Conservation (phyloP, 495 filamentous ascomycete genomes). For the Lineolata rhizophorae region DNA sequence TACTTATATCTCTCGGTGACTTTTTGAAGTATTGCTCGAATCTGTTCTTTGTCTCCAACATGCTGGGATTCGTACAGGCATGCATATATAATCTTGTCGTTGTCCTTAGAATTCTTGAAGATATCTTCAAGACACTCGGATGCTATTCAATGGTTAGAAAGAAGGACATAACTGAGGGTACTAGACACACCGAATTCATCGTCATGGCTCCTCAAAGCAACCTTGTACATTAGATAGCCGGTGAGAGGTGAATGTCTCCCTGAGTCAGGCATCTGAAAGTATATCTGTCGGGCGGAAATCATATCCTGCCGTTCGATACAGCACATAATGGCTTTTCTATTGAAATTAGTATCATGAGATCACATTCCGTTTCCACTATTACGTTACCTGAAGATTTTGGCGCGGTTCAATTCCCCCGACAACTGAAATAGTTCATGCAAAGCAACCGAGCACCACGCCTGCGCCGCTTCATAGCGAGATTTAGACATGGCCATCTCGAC, state of each 20-base stretch:
- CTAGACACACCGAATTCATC: constrained; percentile 24
- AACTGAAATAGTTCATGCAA: constrained; percentile 40
- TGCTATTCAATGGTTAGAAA: constrained; percentile 17
- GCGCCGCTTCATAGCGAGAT: constrained; percentile 28
- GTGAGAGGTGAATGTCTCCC: constrained; percentile 37
- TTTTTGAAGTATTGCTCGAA: constrained; percentile 33
- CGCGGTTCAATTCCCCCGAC: constrained; percentile 36
- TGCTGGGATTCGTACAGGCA: constrained; percentile 58
- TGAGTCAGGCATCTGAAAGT: constrained; percentile 35
- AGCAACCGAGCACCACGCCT: constrained; percentile 53
- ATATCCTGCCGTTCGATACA: constrained; percentile 32
- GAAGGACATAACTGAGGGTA: background rate
- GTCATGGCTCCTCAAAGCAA: constrained; percentile 39
- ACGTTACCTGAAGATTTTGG: constrained; percentile 44
- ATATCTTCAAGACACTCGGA: constrained; percentile 32
- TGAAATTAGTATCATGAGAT: constrained; percentile 6
- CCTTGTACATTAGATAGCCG: constrained; percentile 51
- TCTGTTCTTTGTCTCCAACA: constrained; percentile 32
- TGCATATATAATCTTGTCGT: constrained; percentile 43
- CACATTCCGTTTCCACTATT: no score
- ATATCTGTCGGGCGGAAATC: constrained; percentile 28
- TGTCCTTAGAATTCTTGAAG: constrained; percentile 22
- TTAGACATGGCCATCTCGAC: constrained; percentile 34
- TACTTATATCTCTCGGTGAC: constrained; percentile 33
- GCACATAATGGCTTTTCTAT: constrained; percentile 50